Evolutionary conservation across 768 basidiomycete genomes (phyloP), one percentile per base, ranked within the genome.

Genomic region (Tricholoma matsutake): DNA sequence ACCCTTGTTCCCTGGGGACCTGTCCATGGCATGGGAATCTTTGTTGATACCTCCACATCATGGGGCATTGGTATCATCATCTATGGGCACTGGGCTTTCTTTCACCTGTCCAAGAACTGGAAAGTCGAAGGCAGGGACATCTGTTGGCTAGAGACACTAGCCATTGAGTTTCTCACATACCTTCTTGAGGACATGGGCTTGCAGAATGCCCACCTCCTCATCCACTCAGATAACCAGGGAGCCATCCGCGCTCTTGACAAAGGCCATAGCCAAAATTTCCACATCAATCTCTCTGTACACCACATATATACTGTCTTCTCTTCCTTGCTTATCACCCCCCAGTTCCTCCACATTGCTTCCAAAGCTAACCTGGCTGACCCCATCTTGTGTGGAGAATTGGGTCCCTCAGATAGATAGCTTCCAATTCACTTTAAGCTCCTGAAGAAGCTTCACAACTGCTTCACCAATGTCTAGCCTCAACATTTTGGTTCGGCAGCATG

Each of bases 171-270:
- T 11, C 32, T 34, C 4, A 34, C 32, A 2, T 34, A 34, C 32
- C 4, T 34, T 6, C 32, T 34, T 1, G 4, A 34, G 4, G 32
- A 34, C 32, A 34, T 34, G 32, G 32, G 11, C 32, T 34, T 56
- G 11, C 18, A 22, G 1, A 49, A 72, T 41, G 37, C 29, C 4
- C 55, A 63, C 41, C 9, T 73, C 5, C 58, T 66, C 22, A 55
- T 72, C 22, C 64, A 60, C 34, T 71, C 69, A 1, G 72, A 75
- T 61, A 75, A 73, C 59, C 25, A 67, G 22, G 74, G 74, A 22
- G 59, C 67, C 4, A 71, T 75, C 11, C 69, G 71, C 20, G 62
- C 73, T 11, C 68, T 65, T 49, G 51, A 56, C 8, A 69, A 68
- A 28, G 68, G 68, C 1, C 62, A 61, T 31, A 65, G 69, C 54